Percentiles rank a stretch among this genome's conserved stretches.
phyloP scores from a whole-genome alignment of 1,139 yeast species.

The Diutina mesorugosa region DNA sequence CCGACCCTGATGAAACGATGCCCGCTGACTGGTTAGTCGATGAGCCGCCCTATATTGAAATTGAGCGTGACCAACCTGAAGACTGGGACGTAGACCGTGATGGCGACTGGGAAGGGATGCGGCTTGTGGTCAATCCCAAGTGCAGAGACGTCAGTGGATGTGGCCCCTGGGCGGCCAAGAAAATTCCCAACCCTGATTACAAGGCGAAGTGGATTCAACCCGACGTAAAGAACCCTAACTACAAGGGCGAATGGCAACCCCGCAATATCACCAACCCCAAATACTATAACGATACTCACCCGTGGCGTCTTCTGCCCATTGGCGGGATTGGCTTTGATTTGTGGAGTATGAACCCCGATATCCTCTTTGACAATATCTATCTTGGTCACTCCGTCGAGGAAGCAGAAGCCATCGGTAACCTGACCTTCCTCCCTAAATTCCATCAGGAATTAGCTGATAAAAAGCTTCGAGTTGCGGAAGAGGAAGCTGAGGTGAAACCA shows the following conservation, averaged over 20 bases:
- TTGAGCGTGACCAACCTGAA: neutral
- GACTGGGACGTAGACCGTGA: slow-evolving; percentile 81
- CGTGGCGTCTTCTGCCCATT: slow-evolving; percentile 31
- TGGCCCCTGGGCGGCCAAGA: slow-evolving; percentile 52
- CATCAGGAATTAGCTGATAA: slow-evolving; percentile 30
- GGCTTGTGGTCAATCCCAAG: slow-evolving; percentile 56
- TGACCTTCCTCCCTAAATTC: slow-evolving; percentile 53
- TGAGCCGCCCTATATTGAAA: slow-evolving; percentile 34
- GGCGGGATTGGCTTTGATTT: slow-evolving; percentile 83
- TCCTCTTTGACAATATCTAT: slow-evolving; percentile 73
- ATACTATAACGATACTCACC: slow-evolving; percentile 37
- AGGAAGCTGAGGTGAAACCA: neutral
- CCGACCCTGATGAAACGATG: slow-evolving; percentile 51
- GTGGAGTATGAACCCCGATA: slow-evolving; percentile 74
- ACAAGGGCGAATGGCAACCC: slow-evolving; percentile 74
- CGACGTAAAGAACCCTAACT: slow-evolving; percentile 55
- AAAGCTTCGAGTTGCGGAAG: neutral
- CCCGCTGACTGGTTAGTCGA: slow-evolving; percentile 63
- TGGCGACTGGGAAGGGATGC: slow-evolving; percentile 66
- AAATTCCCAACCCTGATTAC: slow-evolving; percentile 53
- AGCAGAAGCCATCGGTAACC: slow-evolving; percentile 74
- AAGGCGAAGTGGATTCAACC: slow-evolving; percentile 74
- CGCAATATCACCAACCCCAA: slow-evolving; percentile 54
- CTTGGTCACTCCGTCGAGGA: slow-evolving; percentile 72
- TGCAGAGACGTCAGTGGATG: slow-evolving; percentile 53